Evolutionary conservation across 352 stramenopile species (phyloP), one percentile per base, ranked within the genome.

Genomic region (Globisporangium barbulae): DNA sequence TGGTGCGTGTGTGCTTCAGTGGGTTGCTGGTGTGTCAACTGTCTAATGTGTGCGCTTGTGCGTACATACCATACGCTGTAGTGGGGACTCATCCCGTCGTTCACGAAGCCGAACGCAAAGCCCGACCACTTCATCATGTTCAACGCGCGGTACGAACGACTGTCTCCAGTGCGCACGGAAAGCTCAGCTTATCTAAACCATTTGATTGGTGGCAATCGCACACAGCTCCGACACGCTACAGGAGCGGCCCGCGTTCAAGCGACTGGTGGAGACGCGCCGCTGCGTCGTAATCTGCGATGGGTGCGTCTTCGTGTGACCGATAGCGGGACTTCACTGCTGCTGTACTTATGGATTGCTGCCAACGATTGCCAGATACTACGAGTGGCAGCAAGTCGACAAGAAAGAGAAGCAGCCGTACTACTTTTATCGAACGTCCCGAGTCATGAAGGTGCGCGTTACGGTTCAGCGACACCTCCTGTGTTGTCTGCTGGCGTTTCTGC

Each of bases 341-440:
- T 28, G 25, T 28, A 28, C 25, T 28, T 28, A 17, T 35, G 13
- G 33, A 7, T 62, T 31, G 28, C 25, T 50, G 30, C 12, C 21
- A 33, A 7, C 2, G 68, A 39, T 31, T 22, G 9, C 35, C 28
- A 89, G 79, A 8, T 97, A 97, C 66, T 97, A 96, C 64, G 91
- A 97, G 62, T 97, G 91, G 91, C 85, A 94, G 41, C 83, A 94
- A 64, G 69, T 97, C 15, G 73, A 86, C 63, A 96, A 93, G 71
- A 76, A 76, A 19, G 83, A 92, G 57, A 97, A 96, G 65, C 91
- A 97, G 60, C 91, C 91, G 33, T 97, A 96, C 75, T 97, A 97
- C 56, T 83, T 96, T 53, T 79, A 90, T 41, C 76, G 72, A 35
- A 72, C 78, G 2, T 64, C 63, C 3, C 58, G 53, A 1, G 67